Base-by-base conservation (phyloP, 2,329 filamentous ascomycete genomes). In the Ilyonectria destructans region DNA sequence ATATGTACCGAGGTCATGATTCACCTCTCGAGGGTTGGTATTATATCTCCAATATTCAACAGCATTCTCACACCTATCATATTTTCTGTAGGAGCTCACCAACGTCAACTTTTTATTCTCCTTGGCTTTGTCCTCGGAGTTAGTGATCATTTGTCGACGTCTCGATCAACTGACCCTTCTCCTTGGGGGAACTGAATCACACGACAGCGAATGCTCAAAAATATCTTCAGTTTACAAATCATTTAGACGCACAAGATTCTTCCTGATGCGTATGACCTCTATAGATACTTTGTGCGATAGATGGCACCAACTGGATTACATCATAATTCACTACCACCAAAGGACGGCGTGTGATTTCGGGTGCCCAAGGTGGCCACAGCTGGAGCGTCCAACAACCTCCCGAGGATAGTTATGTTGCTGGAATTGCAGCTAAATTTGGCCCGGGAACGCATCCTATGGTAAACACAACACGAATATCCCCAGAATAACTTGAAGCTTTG, bases 381-480 rank as follows among this genome's bases (percentile, higher is more conserved):
- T 64, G 61, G 52, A 1, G 5, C 17, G 8, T 49, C 9, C 13
- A 40, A 8, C 13, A 31, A 5, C 26, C 23, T 17, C 60, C 52
- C 17, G 60, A 29, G 8, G 52, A 43, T n/a, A 40, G 26, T 7
- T 23, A 17, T 5, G 56, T 62, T 15, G 12, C 49, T 51, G 52
- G 60, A 12, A 51, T 62, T 21, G 51, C 60, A 8, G 60, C 60
- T 9, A 31, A 52, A 19, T 57, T 62, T 19, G 8, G 40, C 40
- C n/a, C 40, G 4, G 8, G 4, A 4, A 45, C n/a, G 1, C 3
- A 45, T 19, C 40, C 10, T 17, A 45, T 12, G 40, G 40, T 45
- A 17, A 45, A 19, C 12, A 19, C 17, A 26, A 5, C n/a, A 45
- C 7, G n/a, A 19, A 19, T 4, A 19, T 19, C 26, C 5, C 26